phyloP scores from a whole-genome alignment of 1,284 basidiomycete species.

The Pseudozyma hubeiensis region DNA sequence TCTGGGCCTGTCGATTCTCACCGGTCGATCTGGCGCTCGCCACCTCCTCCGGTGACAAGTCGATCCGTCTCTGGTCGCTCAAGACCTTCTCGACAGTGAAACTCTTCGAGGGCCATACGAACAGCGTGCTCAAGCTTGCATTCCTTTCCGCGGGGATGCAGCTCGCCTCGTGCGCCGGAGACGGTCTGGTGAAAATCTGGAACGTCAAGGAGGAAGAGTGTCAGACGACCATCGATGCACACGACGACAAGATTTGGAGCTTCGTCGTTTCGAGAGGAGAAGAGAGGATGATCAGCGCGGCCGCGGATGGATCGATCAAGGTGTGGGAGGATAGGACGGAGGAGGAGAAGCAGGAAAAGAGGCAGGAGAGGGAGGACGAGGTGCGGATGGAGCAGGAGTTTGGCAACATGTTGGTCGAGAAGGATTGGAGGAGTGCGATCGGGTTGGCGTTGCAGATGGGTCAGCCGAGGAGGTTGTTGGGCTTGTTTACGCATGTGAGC shows the following conservation, averaged over 20 bases:
- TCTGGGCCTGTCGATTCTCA: conserved; percentile 93
- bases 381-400: conserved; percentile 88
- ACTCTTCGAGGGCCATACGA: conserved; percentile 80
- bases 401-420: conserved; percentile 84
- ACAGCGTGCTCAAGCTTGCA: conserved; percentile 91
- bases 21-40: conserved; percentile 85
- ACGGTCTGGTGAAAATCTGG: conserved; percentile 97
- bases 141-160: conserved; percentile 88
- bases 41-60: conserved; percentile 93
- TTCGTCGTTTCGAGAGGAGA: conserved; percentile 83
- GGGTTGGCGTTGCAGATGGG: conserved; percentile 88
- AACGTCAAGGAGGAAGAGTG: conserved; percentile 87
- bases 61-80: conserved; percentile 90
- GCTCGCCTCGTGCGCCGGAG: conserved; percentile 86
- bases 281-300: conserved; percentile 85
- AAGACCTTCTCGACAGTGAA: conserved; percentile 71
- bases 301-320: conserved; percentile 90
- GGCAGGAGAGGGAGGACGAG: conserved; percentile 37
- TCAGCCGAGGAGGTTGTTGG: conserved; percentile 87
- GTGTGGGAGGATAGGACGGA: conserved; percentile 94
- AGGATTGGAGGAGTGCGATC: conserved; percentile 92
- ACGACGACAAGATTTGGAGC: conserved; percentile 94
- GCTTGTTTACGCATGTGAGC: conserved; percentile 75
- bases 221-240: conserved; percentile 87
- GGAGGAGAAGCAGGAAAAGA: conserved; percentile 70